A percentile compares a stretch with the other conserved stretches of the same genome.
These are phyloP conservation scores for Neurospora hispaniola DNA, from an alignment of 495 filamentous ascomycete species.

Conservation along the genomic window DNA sequence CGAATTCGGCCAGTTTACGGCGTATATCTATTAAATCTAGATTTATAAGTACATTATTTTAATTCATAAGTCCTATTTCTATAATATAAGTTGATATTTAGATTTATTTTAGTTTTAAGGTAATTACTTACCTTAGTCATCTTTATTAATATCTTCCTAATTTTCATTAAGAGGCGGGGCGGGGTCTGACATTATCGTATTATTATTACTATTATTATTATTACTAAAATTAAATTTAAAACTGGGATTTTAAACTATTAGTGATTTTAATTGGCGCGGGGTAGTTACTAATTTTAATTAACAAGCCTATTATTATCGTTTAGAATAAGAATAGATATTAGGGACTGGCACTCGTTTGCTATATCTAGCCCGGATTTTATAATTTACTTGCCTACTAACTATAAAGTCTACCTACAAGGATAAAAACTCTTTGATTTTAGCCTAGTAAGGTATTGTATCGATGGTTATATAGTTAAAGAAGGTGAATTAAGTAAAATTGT, in stretches of 20 bases:
- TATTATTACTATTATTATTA: background rate
- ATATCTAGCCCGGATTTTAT: too few species aligned
- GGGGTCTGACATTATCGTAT: background rate
- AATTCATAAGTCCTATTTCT: background rate
- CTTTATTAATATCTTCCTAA: background rate
- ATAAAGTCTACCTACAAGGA: too few species aligned
- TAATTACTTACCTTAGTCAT: background rate
- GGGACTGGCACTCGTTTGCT: too few species aligned
- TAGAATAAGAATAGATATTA: background rate
- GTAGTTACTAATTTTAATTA: background rate
- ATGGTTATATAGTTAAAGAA: too few species aligned
- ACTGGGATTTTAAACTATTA: background rate
- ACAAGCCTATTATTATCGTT: background rate
- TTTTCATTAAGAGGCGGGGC: background rate
- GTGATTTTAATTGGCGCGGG: background rate
- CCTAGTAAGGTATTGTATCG: too few species aligned
- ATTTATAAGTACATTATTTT: rapidly evolving
- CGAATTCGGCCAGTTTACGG: background rate
- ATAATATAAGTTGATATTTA: background rate
- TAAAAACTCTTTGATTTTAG: too few species aligned
- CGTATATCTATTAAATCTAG: background rate
- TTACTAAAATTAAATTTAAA: background rate
- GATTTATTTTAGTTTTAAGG: background rate
- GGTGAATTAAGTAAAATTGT: too few species aligned
- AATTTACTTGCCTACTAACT: too few species aligned